Conservation (phyloP, 495 filamentous ascomycete genomes). For the Aspergillus cavernicola region DNA sequence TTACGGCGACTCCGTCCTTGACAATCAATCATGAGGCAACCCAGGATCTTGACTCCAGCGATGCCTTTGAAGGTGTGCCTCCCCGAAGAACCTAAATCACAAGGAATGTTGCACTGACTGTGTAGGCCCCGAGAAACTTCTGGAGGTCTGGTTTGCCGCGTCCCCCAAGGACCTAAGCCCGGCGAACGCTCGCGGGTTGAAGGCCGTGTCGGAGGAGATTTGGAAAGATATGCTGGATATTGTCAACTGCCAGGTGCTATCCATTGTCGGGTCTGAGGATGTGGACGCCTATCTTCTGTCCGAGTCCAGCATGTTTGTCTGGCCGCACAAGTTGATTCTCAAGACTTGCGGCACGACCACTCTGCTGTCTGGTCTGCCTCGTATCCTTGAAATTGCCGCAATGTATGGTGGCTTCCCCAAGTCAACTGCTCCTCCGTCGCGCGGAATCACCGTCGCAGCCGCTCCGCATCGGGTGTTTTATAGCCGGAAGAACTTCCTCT, state of each 20-base stretch:
- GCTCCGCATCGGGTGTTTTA: constrained; percentile 97
- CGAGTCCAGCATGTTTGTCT: constrained; percentile 99
- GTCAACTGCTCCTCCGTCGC: constrained; percentile 42
- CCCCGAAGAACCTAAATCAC: no score
- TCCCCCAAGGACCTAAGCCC: constrained; percentile 69
- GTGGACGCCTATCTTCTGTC: constrained; percentile 97
- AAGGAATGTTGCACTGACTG: constrained; percentile 8
- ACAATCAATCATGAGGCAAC: constrained; percentile 97
- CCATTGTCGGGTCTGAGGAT: constrained; percentile 88
- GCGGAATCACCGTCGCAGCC: constrained; percentile 65
- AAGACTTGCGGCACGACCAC: constrained; percentile 99
- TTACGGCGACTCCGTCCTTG: constrained; percentile 74
- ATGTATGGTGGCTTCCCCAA: constrained; percentile 81
- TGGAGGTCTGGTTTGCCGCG: constrained; percentile 97
- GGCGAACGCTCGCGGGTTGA: constrained; percentile 72
- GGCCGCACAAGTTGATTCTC: constrained; percentile 96
- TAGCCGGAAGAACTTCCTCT: constrained; percentile 97
- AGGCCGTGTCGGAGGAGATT: constrained; percentile 73
- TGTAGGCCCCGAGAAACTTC: constrained; percentile 88
- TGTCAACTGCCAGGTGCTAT: constrained; percentile 98
- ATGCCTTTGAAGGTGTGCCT: constrained; percentile 90
- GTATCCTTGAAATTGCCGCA: constrained; percentile 87
- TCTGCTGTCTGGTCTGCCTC: constrained; percentile 79
- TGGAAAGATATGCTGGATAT: constrained; percentile 98
- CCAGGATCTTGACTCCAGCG: constrained; percentile 90